Evolutionary conservation across 176 grass and related monocot genomes (phyloP), one percentile per base, ranked within the genome.

Genomic region (Oryza australiensis): DNA sequence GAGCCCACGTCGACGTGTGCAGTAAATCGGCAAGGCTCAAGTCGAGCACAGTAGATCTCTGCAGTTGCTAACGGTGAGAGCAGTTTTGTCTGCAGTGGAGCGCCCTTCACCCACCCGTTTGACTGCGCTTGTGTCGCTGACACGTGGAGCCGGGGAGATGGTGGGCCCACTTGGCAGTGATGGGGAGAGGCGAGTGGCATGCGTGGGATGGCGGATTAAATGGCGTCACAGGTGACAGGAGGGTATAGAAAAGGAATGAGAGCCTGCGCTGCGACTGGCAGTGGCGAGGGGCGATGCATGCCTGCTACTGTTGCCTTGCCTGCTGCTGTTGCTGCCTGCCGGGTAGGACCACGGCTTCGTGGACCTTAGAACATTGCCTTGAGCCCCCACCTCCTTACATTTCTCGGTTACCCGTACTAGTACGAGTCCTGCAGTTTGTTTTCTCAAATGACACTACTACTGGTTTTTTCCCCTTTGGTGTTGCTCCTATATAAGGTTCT

Each of bases 211-310:
- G 66, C 34, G n/a, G 51, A 37, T 20, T 82, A 68, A 77, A 89
- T 82, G 79, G 46, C 62, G 88, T 82, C 67, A 46, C 73, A 82
- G 78, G 83, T 78, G 87, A 82, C 77, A 57, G 72, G 72, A 41
- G 65, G 87, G 27, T 38, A 12, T 38, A 66, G n/a, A 70, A 78
- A 78, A 68, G 37, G 79, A 51, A 78, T 78, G 74, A 82, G 79
- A 78, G 79, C 37, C 78, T 82, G 43, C 26, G 3, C 78, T 67
- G 83, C 72, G 27, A 76, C 84, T 18, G 51, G 3, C 16, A 74
- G 33, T 41, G 69, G 35, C 59, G 35, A 37, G 35, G 35, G 35
- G 35, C 35, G 9, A 22, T 46, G 88, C 73, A 67, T 83, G 86
- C 79, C 55, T 75, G 51, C 65, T 51, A 41, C 62, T 43, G 62